These are phyloP conservation scores for Rhodotorula sp. DNA, from an alignment of 1,284 basidiomycete species.

Conservation along the genomic window DNA sequence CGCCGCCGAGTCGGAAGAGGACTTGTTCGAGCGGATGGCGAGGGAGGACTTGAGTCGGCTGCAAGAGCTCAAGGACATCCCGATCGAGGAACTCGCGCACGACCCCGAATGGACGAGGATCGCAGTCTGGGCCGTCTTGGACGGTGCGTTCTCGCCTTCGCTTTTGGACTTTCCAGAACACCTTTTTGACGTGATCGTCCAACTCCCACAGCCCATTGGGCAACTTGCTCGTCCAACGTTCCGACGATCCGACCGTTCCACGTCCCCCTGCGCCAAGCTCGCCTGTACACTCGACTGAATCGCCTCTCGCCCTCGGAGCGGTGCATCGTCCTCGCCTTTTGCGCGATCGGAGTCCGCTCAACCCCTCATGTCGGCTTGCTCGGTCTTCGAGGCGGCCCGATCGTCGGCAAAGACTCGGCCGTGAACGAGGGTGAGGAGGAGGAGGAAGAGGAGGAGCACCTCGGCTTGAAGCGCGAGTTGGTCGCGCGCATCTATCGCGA, in stretches of 20 bases:
- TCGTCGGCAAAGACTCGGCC: background rate
- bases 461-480: slow-evolving; percentile 7
- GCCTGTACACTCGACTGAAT: background rate
- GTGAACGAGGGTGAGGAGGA: background rate
- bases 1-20: background rate
- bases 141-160: background rate
- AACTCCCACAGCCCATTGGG: slow-evolving; percentile 1
- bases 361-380: background rate
- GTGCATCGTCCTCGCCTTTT: background rate
- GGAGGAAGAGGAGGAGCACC: background rate
- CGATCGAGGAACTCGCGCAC: background rate
- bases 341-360: background rate
- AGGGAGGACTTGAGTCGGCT: background rate
- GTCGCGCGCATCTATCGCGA: background rate
- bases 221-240: slow-evolving; percentile 7
- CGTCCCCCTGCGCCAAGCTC: background rate
- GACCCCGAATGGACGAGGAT: background rate
- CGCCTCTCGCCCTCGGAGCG: background rate
- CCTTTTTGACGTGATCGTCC: background rate
- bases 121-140: slow-evolving; percentile 1
- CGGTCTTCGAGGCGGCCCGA: background rate
- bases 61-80: background rate
- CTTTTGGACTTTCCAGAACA: background rate
- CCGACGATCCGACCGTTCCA: slow-evolving; percentile 8
- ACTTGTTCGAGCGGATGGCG: background rate